Evolutionary conservation across 192 early-diverging fungal genomes (phyloP), one percentile per base, ranked within the genome.

Genomic region (Radiomyces spectabilis): DNA sequence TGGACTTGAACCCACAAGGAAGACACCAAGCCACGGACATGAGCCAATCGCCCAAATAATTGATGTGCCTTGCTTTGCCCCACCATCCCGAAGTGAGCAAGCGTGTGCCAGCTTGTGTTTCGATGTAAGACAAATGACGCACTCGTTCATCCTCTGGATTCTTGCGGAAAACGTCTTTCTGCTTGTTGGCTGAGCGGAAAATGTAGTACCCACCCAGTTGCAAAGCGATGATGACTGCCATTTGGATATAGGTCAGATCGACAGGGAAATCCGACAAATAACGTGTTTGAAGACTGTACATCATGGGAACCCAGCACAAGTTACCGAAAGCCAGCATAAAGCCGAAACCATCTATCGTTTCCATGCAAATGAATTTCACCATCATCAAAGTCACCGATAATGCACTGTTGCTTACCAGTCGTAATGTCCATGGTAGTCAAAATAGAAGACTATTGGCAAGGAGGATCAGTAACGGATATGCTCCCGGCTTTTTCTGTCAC

Each of bases 391-490:
- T 51, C 8, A 24, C 4, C 9, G 15, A 21, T 12, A 34, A 34
- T 18, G 9, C 21, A 52, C 19, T 46, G 6, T 40, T 41, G 26
- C 12, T 54, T 54, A 54, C 52, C 52, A 5, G 88, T 93, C 15
- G 85, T 91, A 27, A 98, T 90, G 52, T 96, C 93, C 90, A 95
- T 94, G 9, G 94, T 97, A 25, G 94, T 93, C 65, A 98, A 59
- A 21, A 98, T 85, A 13, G 89, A 82, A 16, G 72, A 41, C 61
- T 82, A 75, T 41, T 16, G 3, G 6, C 2, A 26, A 25, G n/a
- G 37, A 8, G 16, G 18, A 42, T 41, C 12, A 53, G 22, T 12
- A 51, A 21, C 25, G 19, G 32, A 27, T 38, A 13, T 30, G 8
- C 15, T 24, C 9, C n/a, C 25, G 27, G 25, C 7, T 42, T 34